These are phyloP conservation scores for Geopyxis carbonaria DNA, from an alignment of 495 filamentous ascomycete species.

Conservation along the genomic window DNA sequence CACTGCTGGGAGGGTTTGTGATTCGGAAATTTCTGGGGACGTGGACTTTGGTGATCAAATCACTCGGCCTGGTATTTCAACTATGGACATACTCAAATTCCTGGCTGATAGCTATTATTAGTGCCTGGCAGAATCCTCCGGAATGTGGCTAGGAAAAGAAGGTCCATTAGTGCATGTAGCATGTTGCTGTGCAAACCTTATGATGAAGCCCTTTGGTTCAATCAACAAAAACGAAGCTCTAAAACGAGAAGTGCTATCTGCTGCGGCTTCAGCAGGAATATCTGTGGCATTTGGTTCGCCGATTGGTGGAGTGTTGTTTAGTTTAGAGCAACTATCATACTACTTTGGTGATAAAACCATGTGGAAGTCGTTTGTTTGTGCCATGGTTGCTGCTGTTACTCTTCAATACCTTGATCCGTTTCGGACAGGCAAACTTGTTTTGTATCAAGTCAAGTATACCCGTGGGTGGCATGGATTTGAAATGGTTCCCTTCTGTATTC, in stretches of 20 bases:
- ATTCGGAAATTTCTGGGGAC: constrained; percentile 77
- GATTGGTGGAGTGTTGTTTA: constrained; percentile 85
- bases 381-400: constrained; percentile 90
- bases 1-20: constrained; percentile 83
- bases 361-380: constrained; percentile 99
- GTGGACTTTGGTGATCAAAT: constrained; percentile 91
- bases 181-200: constrained; percentile 89
- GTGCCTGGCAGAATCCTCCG: constrained; percentile 89
- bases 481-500: constrained; percentile 67
- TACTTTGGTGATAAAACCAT: constrained; percentile 99
- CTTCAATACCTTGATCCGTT: constrained; percentile 89
- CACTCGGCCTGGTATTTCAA: constrained; percentile 66
- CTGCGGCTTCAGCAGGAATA: constrained; percentile 84
- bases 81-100: not conserved
- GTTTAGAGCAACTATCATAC: constrained; percentile 90
- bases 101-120: constrained; percentile 17
- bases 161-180: constrained; percentile 93
- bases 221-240: constrained; percentile 86
- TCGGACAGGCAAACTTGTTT: constrained; percentile 83
- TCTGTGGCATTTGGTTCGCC: constrained; percentile 96
- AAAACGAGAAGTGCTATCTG: constrained; percentile 89
- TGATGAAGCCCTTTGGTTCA: constrained; percentile 75
- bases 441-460: constrained; percentile 93
- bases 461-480: constrained; percentile 90
- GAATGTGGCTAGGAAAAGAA: constrained; percentile 97